Evolutionary conservation across 495 filamentous ascomycete species (phyloP), one percentile per base, ranked within the genome.

Genomic region (Podospora pseudoanserina): DNA sequence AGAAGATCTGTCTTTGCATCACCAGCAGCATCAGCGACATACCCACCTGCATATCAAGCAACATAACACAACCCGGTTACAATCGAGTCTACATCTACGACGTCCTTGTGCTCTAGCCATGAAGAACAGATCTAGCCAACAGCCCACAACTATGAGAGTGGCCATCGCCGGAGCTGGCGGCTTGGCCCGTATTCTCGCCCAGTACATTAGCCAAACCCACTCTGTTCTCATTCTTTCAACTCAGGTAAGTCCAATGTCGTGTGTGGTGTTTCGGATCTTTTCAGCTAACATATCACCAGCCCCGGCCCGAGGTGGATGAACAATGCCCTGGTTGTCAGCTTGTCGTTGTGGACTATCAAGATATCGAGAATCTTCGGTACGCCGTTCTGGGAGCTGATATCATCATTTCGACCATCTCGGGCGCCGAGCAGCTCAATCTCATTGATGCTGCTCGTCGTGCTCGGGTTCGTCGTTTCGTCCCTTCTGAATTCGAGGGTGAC

Each of bases 401-500:
- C 23, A 84, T 92, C 69, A 91, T 93, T 65, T 93, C 90, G 5
- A 92, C 90, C 15, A 86, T 93, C 44, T 84, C 86, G 3, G 86
- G 87, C 49, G 76, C 73, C 63, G 81, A 87, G 30, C 90, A 93
- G 70, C 81, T 92, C 68, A 85, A 87, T 72, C 84, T 93, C 19
- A 92, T 93, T 72, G 86, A 91, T 69, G 89, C 90, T 1, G 90
- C 90, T 9, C 83, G 88, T 30, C 77, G 81, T 34, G 86, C 84
- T 16, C 75, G 84, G n/a, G 90, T 92, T 9, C 82, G 84, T 27
- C 82, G 88, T 23, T 92, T 92, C 73, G 87, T 89, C 18, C 90
- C 90, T 15, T 90, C 90, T 3, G 90, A 92, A 71, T 93, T 92
- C 65, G 90, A 92, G 78, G 89, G 90, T 3, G 81, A 75, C 70